phyloP scores from a whole-genome alignment of 805 yeast genomes.

The Tetrapisispora pingtungensis region DNA sequence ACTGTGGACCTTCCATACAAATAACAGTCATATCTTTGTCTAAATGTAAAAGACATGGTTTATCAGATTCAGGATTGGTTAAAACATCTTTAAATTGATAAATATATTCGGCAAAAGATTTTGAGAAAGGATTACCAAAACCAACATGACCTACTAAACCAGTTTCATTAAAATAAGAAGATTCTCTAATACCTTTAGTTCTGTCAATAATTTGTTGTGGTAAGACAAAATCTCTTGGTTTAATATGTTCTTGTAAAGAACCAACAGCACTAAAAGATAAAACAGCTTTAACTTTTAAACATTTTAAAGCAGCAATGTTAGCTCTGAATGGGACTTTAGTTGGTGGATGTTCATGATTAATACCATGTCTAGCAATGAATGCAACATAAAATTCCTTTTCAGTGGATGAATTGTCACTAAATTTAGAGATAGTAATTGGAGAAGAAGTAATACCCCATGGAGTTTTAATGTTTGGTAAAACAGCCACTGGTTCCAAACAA shows the following conservation, averaged over 20 bases:
- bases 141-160: constrained; percentile 97
- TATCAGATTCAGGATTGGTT: constrained; percentile 39
- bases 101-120: constrained; percentile 55
- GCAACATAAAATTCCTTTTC: constrained; percentile 55
- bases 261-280: constrained; percentile 96
- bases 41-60: constrained; percentile 59
- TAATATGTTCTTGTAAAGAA: constrained; percentile 76
- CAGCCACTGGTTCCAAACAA: constrained; percentile 75
- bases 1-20: constrained; percentile 99
- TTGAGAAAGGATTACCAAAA: constrained; percentile 94
- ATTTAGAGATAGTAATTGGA: constrained; percentile 82
- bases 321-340: constrained; percentile 88
- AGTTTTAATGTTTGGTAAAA: constrained; percentile 61
- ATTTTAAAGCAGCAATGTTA: constrained; percentile 90
- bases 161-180: constrained; percentile 72
- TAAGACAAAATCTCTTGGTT: constrained; percentile 92
- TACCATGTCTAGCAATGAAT: constrained; percentile 90
- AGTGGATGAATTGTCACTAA: constrained; percentile 38
- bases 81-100: constrained; percentile 48
- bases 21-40: constrained; percentile 71
- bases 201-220: constrained; percentile 96
- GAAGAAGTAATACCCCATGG: constrained; percentile 98
- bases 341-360: constrained; percentile 81
- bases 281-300: constrained; percentile 75
- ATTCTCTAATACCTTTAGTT: constrained; percentile 87